A percentile compares a stretch with the other conserved stretches of the same genome.
phyloP scores from a whole-genome alignment of 2,329 filamentous ascomycete genomes.

The Leptographium radiaticola region DNA sequence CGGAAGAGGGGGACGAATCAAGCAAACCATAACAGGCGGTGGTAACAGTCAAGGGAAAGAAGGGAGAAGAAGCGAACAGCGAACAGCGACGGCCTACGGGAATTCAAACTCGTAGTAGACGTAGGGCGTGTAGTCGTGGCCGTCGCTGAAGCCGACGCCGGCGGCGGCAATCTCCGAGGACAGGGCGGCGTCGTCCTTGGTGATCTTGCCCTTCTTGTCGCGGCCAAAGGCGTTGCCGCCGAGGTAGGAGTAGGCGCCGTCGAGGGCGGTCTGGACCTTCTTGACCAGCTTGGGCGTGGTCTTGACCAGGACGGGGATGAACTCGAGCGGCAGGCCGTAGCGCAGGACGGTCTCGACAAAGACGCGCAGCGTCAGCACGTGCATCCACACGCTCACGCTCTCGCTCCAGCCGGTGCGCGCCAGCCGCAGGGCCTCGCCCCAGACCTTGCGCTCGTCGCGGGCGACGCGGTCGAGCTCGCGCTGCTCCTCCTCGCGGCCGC shows the following conservation, averaged over 20 bases:
- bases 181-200: slow-evolving; percentile 73
- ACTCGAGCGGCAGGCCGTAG: slow-evolving; percentile 85
- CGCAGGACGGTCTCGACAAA: slow-evolving; percentile 97
- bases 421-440: slow-evolving; percentile 79
- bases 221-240: slow-evolving; percentile 87
- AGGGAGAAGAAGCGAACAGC: not conserved
- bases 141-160: slow-evolving; percentile 53
- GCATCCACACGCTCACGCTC: slow-evolving; percentile 89
- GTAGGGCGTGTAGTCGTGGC: slow-evolving; percentile 83
- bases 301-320: slow-evolving; percentile 74
- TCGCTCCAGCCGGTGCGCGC: slow-evolving; percentile 92
- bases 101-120: slow-evolving; percentile 96
- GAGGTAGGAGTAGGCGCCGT: slow-evolving; percentile 78
- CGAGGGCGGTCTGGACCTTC: slow-evolving; percentile 67
- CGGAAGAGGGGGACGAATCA: no score
- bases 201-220: slow-evolving; percentile 85
- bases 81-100: slow-evolving; percentile 18
- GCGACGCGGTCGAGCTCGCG: slow-evolving; percentile 71
- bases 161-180: slow-evolving; percentile 75
- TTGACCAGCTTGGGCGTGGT: slow-evolving; percentile 70
- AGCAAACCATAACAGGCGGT: not conserved
- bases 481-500: slow-evolving; percentile 78
- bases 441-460: slow-evolving; percentile 80
- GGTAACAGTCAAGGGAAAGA: not conserved
- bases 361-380: slow-evolving; percentile 78